These are phyloP conservation scores for Scheffersomyces segobiensis DNA, from an alignment of 1,139 yeast species.

Conservation along the genomic window DNA sequence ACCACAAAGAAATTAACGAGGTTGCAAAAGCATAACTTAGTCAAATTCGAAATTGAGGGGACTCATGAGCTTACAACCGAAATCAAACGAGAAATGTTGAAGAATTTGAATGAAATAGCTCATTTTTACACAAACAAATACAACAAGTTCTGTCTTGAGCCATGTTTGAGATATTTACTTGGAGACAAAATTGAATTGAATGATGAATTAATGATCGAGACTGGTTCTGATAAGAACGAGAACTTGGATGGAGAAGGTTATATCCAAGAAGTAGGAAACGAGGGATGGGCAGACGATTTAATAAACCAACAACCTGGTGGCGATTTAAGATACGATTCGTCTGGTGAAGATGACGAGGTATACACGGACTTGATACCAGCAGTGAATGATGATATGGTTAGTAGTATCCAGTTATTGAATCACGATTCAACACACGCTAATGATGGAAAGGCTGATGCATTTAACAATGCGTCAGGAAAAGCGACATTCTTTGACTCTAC, in stretches of 20 bases:
- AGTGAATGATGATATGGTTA: slow-evolving; percentile 19
- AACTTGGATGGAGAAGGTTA: slow-evolving; percentile 22
- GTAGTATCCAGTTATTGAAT: slow-evolving; percentile 8
- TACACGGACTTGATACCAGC: slow-evolving; percentile 35
- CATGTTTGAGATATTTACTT: slow-evolving; percentile 71
- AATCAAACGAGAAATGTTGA: slow-evolving; percentile 50
- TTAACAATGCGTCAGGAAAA: slow-evolving; percentile 7
- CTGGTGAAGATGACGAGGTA: slow-evolving; percentile 36
- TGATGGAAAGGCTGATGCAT: slow-evolving; percentile 1
- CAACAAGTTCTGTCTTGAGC: slow-evolving; percentile 74
- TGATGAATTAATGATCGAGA: slow-evolving; percentile 30
- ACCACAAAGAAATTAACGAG: slow-evolving; percentile 21
- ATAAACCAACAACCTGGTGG: slow-evolving; percentile 37
- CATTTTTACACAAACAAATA: slow-evolving; percentile 53
- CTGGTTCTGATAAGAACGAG: slow-evolving; percentile 9
- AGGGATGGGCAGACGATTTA: slow-evolving; percentile 49
- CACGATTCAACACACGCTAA: slow-evolving; percentile 1
- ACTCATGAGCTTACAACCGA: slow-evolving; percentile 62
- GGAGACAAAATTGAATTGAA: slow-evolving; percentile 74
- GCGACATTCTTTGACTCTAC: slow-evolving; percentile 63
- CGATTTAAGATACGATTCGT: slow-evolving; percentile 23
- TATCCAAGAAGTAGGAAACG: slow-evolving; percentile 37
- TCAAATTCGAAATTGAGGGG: slow-evolving; percentile 70
- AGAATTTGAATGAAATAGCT: slow-evolving; percentile 56
- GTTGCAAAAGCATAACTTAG: slow-evolving; percentile 23